These are phyloP conservation scores for Mariannaea elegans DNA, from an alignment of 2,329 filamentous ascomycete genomes.

Conservation along the genomic window DNA sequence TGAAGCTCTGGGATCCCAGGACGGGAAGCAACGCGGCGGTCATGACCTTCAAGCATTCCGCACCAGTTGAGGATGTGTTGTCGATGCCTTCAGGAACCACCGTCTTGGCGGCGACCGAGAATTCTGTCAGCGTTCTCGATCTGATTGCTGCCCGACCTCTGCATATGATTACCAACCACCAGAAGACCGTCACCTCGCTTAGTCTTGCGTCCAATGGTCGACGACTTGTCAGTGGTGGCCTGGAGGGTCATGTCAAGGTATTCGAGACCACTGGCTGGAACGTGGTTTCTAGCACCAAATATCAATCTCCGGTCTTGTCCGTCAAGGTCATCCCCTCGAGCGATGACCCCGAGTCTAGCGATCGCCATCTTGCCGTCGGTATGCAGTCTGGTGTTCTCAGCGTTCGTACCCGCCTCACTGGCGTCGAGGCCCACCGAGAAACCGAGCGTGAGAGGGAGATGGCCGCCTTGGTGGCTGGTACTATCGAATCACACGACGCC, in stretches of 20 bases:
- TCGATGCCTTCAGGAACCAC: constrained; percentile 88
- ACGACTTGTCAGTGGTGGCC: constrained; percentile 84
- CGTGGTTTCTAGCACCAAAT: constrained; percentile 93
- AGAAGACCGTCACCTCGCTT: constrained; percentile 95
- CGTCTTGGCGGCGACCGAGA: constrained; percentile 84
- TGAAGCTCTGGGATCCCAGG: constrained; percentile 91
- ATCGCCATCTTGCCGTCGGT: constrained; percentile 93
- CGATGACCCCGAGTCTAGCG: constrained; percentile 63
- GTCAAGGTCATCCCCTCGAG: constrained; percentile 72
- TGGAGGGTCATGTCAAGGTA: constrained; percentile 97
- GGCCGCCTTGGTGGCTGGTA: constrained; percentile 81
- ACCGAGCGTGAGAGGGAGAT: constrained; percentile 84
- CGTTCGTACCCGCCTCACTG: constrained; percentile 86
- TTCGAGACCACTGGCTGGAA: constrained; percentile 97
- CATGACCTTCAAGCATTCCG: constrained; percentile 95
- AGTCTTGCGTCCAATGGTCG: constrained; percentile 82
- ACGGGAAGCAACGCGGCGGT: constrained; percentile 71
- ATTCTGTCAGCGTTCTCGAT: constrained; percentile 89
- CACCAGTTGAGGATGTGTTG: constrained; percentile 87
- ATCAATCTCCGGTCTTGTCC: constrained; percentile 88
- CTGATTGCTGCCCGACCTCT: constrained; percentile 90
- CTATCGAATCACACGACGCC: constrained; percentile 79
- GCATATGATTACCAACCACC: constrained; percentile 89
- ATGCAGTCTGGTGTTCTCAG: constrained; percentile 95
- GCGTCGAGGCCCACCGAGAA: constrained; percentile 79